Percentiles rank a stretch among this genome's conserved stretches.
phyloP scores from a whole-genome alignment of 768 basidiomycete genomes.

The Lactarius quietus region DNA sequence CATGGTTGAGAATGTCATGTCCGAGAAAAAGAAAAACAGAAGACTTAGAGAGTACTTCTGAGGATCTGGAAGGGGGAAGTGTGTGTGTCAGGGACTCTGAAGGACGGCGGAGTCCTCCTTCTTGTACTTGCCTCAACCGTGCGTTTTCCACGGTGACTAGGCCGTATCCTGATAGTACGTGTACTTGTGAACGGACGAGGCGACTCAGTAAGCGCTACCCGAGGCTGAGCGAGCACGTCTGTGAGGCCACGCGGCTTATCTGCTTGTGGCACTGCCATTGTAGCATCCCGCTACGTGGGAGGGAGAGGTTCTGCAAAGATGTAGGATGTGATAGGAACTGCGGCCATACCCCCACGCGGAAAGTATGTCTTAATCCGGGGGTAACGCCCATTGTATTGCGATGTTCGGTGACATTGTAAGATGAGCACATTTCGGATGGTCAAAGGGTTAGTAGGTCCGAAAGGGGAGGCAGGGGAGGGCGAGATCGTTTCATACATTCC shows the following conservation, averaged over 20 bases:
- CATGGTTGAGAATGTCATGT: not conserved
- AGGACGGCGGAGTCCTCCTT: constrained; percentile 1
- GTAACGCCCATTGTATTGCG: not conserved
- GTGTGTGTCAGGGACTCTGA: not conserved
- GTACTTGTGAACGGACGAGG: constrained; percentile 15
- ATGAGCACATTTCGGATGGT: not conserved
- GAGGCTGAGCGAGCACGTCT: constrained; percentile 7
- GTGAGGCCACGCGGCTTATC: constrained; percentile 6
- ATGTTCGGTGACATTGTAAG: constrained; percentile 7
- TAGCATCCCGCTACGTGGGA: constrained; percentile 7
- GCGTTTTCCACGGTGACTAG: constrained; percentile 15
- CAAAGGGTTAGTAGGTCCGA: not conserved
- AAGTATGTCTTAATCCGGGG: not conserved
- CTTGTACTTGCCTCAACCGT: constrained; percentile 11
- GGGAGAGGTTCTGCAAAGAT: not conserved
- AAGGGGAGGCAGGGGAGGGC: constrained; percentile 1
- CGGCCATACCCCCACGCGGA: not conserved
- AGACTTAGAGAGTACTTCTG: not conserved
- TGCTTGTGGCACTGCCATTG: constrained; percentile 22
- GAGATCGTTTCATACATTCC: constrained; percentile 16
- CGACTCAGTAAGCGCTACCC: constrained; percentile 10
- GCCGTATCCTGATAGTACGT: constrained; percentile 25
- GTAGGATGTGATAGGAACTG: not conserved
- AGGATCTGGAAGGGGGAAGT: not conserved
- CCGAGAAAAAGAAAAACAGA: not conserved